Base-by-base conservation (phyloP, 352 stramenopile genomes). In the Aphanomyces invadans region DNA sequence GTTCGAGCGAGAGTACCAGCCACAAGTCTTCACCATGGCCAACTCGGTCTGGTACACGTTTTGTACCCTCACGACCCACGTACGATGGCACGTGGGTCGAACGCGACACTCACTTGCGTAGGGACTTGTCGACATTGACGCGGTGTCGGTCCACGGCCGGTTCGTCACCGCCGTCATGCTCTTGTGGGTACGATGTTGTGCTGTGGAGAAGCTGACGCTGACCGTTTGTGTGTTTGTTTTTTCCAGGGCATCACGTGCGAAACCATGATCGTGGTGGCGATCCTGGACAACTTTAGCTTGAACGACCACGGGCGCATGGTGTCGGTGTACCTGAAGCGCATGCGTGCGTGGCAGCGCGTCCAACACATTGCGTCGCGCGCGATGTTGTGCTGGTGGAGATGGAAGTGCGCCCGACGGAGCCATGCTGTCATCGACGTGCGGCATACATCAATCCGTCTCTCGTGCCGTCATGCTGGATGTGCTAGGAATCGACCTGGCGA, bases 141-240 rank as follows among this genome's bases (percentile, higher is more conserved):
- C 49, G 2, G 38, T 36, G 9, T 57, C 49, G 2, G 23, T 10
- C 5, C 23, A 57, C 25, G 49, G 49, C 28, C 25, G 25, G 11
- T 57, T 57, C 25, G 49, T 57, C 49, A 57, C 49, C 9, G 19
- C 49, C 49, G 25, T 57, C 49, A 57, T 57, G 49, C 49, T 57
- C 1, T 23, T 57, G 1, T 26, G 23, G 23, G 49, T 57, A 57
- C 7, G 49, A 26, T 4, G 12, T 23, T 11, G n/a, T n/a, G n/a
- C n/a, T n/a, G n/a, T n/a, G n/a, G n/a, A n/a, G n/a, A n/a, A n/a
- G n/a, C n/a, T n/a, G n/a, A n/a, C n/a, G n/a, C n/a, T n/a, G n/a
- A n/a, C n/a, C n/a, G n/a, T n/a, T n/a, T n/a, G n/a, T n/a, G n/a
- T 26, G 2, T 21, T 5, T 57, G 23, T 2, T 3, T 31, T 28